Percentiles rank a stretch among this genome's conserved stretches.
Evolutionary conservation across 768 basidiomycete genomes (phyloP).

Genomic region (Termitomyces sp.): DNA sequence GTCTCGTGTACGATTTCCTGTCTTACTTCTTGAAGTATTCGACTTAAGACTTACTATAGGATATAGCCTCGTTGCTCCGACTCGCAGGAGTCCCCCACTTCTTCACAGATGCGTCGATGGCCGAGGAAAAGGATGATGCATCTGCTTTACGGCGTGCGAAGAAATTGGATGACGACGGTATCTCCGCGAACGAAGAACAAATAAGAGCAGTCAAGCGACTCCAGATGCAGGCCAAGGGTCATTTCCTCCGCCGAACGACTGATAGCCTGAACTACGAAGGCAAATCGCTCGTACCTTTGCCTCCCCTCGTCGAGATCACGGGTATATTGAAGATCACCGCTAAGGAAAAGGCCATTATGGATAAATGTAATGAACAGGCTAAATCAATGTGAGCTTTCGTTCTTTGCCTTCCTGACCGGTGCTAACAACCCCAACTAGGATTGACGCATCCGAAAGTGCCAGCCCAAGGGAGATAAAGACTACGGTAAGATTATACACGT

Average conservation of each 20-base stretch:
- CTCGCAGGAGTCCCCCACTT: constrained; percentile 22
- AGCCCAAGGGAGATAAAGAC: background rate
- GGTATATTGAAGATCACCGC: constrained; percentile 1
- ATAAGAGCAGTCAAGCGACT: constrained; percentile 1
- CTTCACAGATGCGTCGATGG: constrained; percentile 11
- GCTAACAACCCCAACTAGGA: background rate
- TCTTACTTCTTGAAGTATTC: background rate
- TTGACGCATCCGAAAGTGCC: background rate
- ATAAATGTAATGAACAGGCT: background rate
- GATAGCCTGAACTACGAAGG: background rate
- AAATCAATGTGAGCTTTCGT: background rate
- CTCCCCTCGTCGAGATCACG: background rate
- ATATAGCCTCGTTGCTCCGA: constrained; percentile 22
- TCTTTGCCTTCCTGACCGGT: background rate
- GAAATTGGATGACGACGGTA: constrained; percentile 13
- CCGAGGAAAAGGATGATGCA: constrained; percentile 18
- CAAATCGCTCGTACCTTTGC: constrained; percentile 1
- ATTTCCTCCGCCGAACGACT: constrained; percentile 7
- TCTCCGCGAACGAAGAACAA: background rate
- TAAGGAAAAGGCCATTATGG: background rate
- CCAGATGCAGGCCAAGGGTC: constrained; percentile 1
- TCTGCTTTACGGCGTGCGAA: constrained; percentile 2
- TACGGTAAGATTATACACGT: background rate
- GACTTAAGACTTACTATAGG: constrained; percentile 10
- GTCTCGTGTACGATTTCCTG: constrained; percentile 13